Base-by-base conservation (phyloP, 164 flowering plant genomes). In the Nelumbo lutea region DNA sequence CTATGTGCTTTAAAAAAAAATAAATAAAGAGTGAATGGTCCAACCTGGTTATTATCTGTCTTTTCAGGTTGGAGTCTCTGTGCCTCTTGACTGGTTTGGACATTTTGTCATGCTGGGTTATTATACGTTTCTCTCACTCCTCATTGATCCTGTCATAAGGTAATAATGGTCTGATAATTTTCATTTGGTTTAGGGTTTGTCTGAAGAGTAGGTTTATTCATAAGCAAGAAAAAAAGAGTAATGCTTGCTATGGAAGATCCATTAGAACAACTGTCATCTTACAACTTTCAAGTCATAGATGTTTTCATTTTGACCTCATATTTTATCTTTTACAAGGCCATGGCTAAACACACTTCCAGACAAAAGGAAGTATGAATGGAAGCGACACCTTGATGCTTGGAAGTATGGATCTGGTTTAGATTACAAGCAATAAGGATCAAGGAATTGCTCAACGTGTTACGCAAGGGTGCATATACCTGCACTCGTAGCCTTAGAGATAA, bases 391-490 rank as follows among this genome's bases (percentile, higher is more conserved):
- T 50, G 95, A 90, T 70, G 96, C 97, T 67, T 91, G 95, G 98
- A 84, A 84, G 75, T 91, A 91, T 79, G 98, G 98, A 67, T 74
- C 98, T 76, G 97, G 98, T 79, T 82, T 94, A 66, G 96, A 93
- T 77, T 89, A 91, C 77, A 77, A 82, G 68, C 72, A 73, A 39
- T 83, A 77, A 10, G 27, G 59, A 43, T 13, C 48, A 77, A 10
- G 27, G 59, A 43, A 41, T 7, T 46, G 7, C 48, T 4, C 14
- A 53, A 53, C n/a, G 14, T 53, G 57, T 53, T 27, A 27, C 27
- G 27, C 27, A 27, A 27, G 27, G 27, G 27, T 27, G 27, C 27
- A 27, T 27, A 27, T 27, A 27, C 27, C 27, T 27, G 27, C 27
- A 27, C 27, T 27, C 27, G 27, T 27, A 27, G 27, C 27, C 27